phyloP scores from a whole-genome alignment of 108 stramenopile genomes.

The Conticribra guillardii region DNA sequence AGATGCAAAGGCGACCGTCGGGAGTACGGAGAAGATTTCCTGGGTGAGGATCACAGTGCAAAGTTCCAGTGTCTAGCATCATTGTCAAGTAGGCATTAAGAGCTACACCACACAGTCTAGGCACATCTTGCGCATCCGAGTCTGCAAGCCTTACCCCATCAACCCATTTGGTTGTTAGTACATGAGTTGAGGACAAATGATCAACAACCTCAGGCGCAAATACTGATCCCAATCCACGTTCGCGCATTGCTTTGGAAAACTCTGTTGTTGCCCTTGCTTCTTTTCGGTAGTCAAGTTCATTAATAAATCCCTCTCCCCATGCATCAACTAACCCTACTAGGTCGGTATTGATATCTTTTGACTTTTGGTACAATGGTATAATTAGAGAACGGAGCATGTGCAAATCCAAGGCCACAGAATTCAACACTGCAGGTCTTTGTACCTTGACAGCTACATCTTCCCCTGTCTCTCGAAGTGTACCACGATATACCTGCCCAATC shows the following conservation, averaged over 20 bases:
- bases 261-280: slow-evolving; percentile 70
- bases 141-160: slow-evolving; percentile 86
- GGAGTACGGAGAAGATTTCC: slow-evolving; percentile 82
- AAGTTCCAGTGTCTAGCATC: slow-evolving; percentile 79
- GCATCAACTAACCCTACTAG: slow-evolving; percentile 69
- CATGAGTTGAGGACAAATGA: slow-evolving; percentile 51
- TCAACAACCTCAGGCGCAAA: slow-evolving; percentile 68
- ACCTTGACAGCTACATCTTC: slow-evolving; percentile 84
- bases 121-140: slow-evolving; percentile 69
- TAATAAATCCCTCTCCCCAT: slow-evolving; percentile 87
- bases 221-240: slow-evolving; percentile 58
- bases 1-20: slow-evolving; percentile 83
- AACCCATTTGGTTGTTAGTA: slow-evolving; percentile 91
- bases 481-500: slow-evolving; percentile 91
- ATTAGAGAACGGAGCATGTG: slow-evolving; percentile 71
- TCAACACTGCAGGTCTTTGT: slow-evolving; percentile 81
- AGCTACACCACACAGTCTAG: slow-evolving; percentile 82
- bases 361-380: slow-evolving; percentile 56
- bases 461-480: slow-evolving; percentile 42
- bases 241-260: slow-evolving; percentile 61
- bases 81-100: slow-evolving; percentile 87
- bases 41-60: slow-evolving; percentile 48
- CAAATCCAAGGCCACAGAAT: slow-evolving; percentile 78
- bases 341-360: slow-evolving; percentile 52
- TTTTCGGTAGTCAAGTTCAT: slow-evolving; percentile 81